These are phyloP conservation scores for Psidium friedrichsthalianum DNA, from an alignment of 345 rosid species.

Conservation along the genomic window DNA sequence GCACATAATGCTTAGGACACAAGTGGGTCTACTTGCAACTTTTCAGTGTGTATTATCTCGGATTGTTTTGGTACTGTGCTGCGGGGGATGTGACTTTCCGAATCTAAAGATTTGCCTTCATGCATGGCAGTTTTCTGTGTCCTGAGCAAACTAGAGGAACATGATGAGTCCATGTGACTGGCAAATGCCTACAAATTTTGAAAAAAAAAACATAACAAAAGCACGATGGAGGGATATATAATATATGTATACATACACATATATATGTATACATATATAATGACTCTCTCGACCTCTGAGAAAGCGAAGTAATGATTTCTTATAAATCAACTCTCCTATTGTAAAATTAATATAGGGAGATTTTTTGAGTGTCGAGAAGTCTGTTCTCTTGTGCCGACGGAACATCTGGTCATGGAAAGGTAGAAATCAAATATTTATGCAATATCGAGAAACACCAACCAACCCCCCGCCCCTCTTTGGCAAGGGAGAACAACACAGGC, in stretches of 20 bases:
- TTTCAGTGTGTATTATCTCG: not conserved
- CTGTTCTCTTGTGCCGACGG: not conserved
- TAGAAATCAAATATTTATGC: not conserved
- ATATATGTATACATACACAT: too few species aligned
- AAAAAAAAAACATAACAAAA: not conserved
- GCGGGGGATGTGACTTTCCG: not conserved
- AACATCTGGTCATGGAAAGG: not conserved
- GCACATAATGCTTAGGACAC: not conserved
- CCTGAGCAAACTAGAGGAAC: not conserved
- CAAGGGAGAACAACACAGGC: not conserved
- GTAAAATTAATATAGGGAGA: not conserved
- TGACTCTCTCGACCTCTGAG: not conserved
- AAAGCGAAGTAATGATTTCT: not conserved
- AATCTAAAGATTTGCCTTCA: not conserved
- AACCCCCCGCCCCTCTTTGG: too few species aligned
- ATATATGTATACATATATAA: too few species aligned
- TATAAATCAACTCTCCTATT: not conserved
- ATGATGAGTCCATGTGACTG: not conserved
- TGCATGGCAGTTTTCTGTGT: not conserved
- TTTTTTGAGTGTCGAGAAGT: not conserved
- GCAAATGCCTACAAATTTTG: not conserved
- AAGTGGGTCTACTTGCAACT: not conserved
- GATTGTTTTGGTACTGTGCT: not conserved
- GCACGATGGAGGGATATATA: not conserved
- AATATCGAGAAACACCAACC: not conserved